A percentile compares a stretch with the other conserved stretches of the same genome.
phyloP scores from a whole-genome alignment of 768 basidiomycete species.

The Lactarius trivialis region DNA sequence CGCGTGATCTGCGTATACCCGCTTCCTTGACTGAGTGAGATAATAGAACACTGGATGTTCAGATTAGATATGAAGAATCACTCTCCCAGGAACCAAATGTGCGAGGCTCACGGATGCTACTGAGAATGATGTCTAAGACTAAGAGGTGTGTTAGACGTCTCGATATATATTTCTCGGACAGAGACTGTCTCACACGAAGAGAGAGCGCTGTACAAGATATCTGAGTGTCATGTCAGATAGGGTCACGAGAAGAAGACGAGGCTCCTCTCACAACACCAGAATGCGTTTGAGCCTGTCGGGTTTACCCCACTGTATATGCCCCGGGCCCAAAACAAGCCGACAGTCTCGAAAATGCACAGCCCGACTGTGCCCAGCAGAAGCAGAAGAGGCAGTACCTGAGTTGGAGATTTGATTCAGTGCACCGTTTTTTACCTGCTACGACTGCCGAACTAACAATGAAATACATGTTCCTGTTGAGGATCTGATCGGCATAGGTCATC shows the following conservation, averaged over 20 bases:
- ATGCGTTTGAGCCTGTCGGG: too few relatives aligned
- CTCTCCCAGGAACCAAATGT: neutral
- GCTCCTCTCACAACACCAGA: neutral
- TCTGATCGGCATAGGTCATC: neutral
- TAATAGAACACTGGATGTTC: neutral
- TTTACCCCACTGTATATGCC: neutral
- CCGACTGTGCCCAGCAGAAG: neutral
- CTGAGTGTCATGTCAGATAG: neutral
- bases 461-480: neutral
- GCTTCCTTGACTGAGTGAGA: conserved; percentile 1
- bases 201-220: neutral
- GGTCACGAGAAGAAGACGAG: neutral
- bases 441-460: neutral
- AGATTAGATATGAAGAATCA: neutral
- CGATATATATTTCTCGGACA: neutral
- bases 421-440: neutral
- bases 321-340: neutral
- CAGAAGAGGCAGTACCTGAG: neutral
- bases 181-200: neutral
- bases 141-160: neutral
- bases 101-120: neutral
- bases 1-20: neutral
- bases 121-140: conserved; percentile 5
- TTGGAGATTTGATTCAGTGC: neutral
- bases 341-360: neutral